A percentile compares a stretch with the other conserved stretches of the same genome.
These are phyloP conservation scores for Penicillium nordicum DNA, from an alignment of 2,329 filamentous ascomycete species.

Conservation along the genomic window DNA sequence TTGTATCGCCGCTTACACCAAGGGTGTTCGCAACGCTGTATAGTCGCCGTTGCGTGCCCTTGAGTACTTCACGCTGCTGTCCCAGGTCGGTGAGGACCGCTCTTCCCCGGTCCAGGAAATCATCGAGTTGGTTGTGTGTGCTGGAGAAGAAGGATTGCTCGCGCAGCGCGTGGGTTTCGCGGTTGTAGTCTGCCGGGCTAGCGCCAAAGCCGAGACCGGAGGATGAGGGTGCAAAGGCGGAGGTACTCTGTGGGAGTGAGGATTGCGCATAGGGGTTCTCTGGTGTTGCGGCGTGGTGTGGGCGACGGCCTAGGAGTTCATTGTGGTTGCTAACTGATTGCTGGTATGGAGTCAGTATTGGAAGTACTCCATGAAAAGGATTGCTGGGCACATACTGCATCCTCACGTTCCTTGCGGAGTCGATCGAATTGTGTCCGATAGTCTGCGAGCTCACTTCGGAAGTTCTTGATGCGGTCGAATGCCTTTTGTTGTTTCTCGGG, in stretches of 20 bases:
- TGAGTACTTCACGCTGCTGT: conserved; percentile 88
- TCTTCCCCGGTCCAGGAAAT: conserved; percentile 87
- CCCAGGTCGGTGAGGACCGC: conserved; percentile 85
- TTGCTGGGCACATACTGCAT: conserved; percentile 51
- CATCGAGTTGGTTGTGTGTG: conserved; percentile 82
- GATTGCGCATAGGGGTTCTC: conserved; percentile 87
- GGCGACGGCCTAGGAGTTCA: conserved; percentile 81
- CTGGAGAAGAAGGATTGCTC: conserved; percentile 84
- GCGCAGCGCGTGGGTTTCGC: conserved; percentile 78
- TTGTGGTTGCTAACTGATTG: conserved; percentile 65
- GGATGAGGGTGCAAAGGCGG: conserved; percentile 41
- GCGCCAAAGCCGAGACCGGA: conserved; percentile 47
- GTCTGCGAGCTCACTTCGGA: conserved; percentile 75
- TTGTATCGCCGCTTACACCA: conserved; percentile 91
- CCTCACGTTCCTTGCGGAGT: conserved; percentile 73
- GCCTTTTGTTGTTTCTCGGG: conserved; percentile 90
- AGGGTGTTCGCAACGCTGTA: conserved; percentile 93
- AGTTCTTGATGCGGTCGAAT: conserved; percentile 76
- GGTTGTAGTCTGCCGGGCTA: conserved; percentile 55
- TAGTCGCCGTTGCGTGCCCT: conserved; percentile 84
- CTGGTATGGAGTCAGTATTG: conserved; percentile 28
- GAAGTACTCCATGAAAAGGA: neutral
- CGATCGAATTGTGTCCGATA: conserved; percentile 75
- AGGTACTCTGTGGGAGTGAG: conserved; percentile 39
- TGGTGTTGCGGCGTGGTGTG: conserved; percentile 73